These are phyloP conservation scores for Saururus chinensis DNA, from an alignment of 164 flowering plant genomes.

Conservation along the genomic window DNA sequence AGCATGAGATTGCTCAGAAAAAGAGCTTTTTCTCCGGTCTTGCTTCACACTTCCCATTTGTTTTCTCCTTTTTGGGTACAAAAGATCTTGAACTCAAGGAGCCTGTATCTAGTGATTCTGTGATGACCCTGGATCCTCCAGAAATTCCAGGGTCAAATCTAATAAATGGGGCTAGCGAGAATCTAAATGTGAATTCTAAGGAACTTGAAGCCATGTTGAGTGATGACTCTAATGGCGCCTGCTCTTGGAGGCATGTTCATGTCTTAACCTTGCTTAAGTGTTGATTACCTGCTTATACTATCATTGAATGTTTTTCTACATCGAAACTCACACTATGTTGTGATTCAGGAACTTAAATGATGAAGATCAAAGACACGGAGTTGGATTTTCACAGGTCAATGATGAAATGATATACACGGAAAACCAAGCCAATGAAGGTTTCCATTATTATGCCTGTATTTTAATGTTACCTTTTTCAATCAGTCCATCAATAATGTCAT, in stretches of 20 bases:
- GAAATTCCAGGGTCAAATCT: conserved; percentile 9
- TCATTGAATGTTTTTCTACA: not conserved
- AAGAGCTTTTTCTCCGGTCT: conserved; percentile 54
- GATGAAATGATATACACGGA: not conserved
- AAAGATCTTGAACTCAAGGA: conserved; percentile 15
- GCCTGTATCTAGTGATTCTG: conserved; percentile 11
- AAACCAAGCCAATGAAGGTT: conserved; percentile 34
- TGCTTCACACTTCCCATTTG: conserved; percentile 55
- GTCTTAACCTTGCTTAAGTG: not conserved
- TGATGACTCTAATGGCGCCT: conserved; percentile 14
- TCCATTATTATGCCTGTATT: not conserved
- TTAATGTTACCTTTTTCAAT: not conserved
- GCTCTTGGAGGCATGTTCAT: conserved; percentile 25
- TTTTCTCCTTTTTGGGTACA: conserved; percentile 43
- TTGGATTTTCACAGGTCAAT: conserved; percentile 11
- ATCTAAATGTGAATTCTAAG: conserved; percentile 16
- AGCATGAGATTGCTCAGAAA: conserved; percentile 23
- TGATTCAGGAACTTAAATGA: conserved; percentile 8
- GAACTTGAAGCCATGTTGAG: conserved; percentile 14
- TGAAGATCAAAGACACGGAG: conserved; percentile 13
- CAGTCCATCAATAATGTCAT: not conserved
- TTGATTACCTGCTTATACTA: not conserved
- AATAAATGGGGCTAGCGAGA: conserved; percentile 14
- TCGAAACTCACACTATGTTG: conserved; percentile 1
- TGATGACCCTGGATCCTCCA: conserved; percentile 9